A percentile compares a stretch with the other conserved stretches of the same genome.
Conservation (phyloP, 495 filamentous ascomycete genomes). For the Bathelium albidoporum region DNA sequence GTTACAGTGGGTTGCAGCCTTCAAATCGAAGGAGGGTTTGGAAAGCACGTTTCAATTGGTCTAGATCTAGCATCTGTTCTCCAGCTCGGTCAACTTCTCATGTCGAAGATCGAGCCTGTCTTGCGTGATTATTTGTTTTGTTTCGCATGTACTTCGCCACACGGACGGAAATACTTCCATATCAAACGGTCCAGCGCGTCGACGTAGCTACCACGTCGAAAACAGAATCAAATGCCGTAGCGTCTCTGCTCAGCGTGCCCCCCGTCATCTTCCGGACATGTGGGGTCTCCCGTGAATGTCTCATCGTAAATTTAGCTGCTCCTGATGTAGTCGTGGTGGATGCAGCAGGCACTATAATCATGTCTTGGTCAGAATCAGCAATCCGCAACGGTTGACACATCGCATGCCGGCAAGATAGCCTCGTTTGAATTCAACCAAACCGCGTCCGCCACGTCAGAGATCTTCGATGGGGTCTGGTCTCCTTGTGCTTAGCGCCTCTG, state of each 20-base stretch:
- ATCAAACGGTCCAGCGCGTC: background rate
- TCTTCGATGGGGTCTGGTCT: conserved; percentile 8
- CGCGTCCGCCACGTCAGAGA: conserved; percentile 12
- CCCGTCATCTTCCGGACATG: background rate
- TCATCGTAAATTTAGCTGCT: background rate
- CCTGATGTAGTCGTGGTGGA: background rate
- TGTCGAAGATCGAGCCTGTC: background rate
- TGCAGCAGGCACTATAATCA: background rate
- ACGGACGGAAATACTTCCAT: background rate
- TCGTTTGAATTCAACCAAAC: conserved; percentile 8
- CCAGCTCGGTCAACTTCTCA: background rate
- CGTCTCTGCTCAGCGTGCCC: background rate
- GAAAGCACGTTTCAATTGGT: background rate
- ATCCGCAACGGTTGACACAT: conserved; percentile 6
- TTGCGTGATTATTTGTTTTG: background rate
- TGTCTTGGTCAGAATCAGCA: conserved; percentile 5
- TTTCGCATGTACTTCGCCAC: conserved; percentile 3
- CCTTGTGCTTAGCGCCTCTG: background rate
- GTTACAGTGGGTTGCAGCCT: background rate
- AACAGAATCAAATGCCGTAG: conserved; percentile 2
- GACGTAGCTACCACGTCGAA: background rate
- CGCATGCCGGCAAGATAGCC: conserved; percentile 5
- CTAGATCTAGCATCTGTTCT: background rate
- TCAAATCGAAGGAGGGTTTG: background rate
- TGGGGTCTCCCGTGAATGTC: background rate